Evolutionary conservation across 345 rosid genomes (phyloP).

Genomic region (Melaleuca alternifolia): DNA sequence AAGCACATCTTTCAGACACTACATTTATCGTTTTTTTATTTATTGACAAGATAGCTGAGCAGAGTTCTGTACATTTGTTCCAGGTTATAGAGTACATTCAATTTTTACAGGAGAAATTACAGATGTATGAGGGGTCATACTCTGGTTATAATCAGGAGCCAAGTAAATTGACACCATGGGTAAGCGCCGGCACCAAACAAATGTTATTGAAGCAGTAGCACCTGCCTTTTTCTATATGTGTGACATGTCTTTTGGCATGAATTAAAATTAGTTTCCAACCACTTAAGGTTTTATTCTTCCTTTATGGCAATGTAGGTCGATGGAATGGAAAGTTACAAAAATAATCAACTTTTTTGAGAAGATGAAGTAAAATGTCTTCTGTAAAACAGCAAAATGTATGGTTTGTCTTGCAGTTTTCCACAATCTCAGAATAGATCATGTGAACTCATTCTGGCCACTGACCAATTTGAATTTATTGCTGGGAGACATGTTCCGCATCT

Average conservation of each 20-base stretch:
- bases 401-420: not conserved
- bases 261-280: not conserved
- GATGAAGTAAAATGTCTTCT: not conserved
- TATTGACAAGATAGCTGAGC: not conserved
- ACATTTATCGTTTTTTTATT: not conserved
- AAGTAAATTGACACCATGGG: conserved; percentile 65
- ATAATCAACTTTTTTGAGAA: not conserved
- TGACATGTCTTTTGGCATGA: not conserved
- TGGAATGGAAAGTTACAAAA: not conserved
- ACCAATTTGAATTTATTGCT: not conserved
- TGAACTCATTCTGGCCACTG: not conserved
- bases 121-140: conserved; percentile 57
- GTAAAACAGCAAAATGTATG: not conserved
- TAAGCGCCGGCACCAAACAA: conserved; percentile 4
- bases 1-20: not conserved
- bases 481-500: not conserved
- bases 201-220: not conserved
- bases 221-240: not conserved
- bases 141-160: conserved; percentile 57
- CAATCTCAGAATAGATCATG: not conserved
- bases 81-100: conserved; percentile 82
- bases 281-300: not conserved
- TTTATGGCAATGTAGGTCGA: not conserved
- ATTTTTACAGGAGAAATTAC: conserved; percentile 60
- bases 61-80: not conserved